Base-by-base conservation (phyloP, 306 rosid genomes). In the Inga leiocalycina region DNA sequence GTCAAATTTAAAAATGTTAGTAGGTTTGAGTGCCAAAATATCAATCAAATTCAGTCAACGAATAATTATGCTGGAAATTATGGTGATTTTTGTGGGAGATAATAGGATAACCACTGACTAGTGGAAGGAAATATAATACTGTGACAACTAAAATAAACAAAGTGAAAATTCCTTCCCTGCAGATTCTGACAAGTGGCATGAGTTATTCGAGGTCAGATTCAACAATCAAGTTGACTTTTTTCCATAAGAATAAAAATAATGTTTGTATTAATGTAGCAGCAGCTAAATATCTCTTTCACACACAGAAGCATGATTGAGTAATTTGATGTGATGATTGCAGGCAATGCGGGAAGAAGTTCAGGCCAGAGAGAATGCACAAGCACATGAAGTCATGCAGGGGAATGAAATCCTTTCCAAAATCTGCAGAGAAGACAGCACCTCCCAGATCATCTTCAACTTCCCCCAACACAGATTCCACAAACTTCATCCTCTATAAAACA, bases 321-420 rank as follows among this genome's bases (percentile, higher is more conserved):
- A 12, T 20, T 13, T 15, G 4, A 27, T 61, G 35, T 14, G 39
- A 64, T 64, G 5, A 32, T 30, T 32, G 94, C 97, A 94, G 98
- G 95, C 95, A 89, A 65, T 93, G 98, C 79, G 92, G 97, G 52
- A 92, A 91, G 86, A 43, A 78, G 12, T 95, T 95, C 89, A 88
- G 84, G 87, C 99, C 99, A 27, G 98, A 93, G 84, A 93, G 86
- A 87, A 73, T 95, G 97, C 88, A 90, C 78, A 83, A 87, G 35
- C 99, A 93, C 86, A 95, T 95, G 98, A 91, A 87, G 70, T 90
- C 93, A 1, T 95, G 99, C 75, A 92, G 74, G 57, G 98, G 99
- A 86, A 76, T 91, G 81, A 95, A 90, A 76, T 75, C 83, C 15
- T 49, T 74, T 57, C 79, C 87, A 39, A 91, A 80, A 44, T 48